Evolutionary conservation across 2,329 filamentous ascomycete species (phyloP), one percentile per base, ranked within the genome.

Genomic region (Pseudohalonectria lignicola): DNA sequence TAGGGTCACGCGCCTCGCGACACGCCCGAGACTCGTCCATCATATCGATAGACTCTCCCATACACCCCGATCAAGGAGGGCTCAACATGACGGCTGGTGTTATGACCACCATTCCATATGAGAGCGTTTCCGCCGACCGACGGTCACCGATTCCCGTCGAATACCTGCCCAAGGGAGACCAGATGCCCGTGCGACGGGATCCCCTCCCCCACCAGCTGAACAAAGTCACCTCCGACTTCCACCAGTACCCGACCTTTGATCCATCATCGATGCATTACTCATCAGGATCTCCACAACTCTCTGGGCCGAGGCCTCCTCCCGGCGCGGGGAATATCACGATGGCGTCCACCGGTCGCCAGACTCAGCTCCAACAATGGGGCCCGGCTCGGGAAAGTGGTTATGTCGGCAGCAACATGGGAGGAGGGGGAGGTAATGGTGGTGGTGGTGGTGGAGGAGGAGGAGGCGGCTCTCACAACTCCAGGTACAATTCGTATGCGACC

Each of bases 91-190:
- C 77, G 54, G 81, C 86, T 25, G 87, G 86, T 41, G 76, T 90
- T 41, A 86, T 94, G 53, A 86, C 86, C 25, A 82, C 85, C 20
- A 88, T 95, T 46, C 86, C 88, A 23, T 94, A 93, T 64, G 85
- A 94, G 49, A 77, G 67, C 50, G 68, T 81, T 21, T 56, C 71
- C 36, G 56, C 72, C 39, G 82, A 84, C 55, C 72, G 71, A 35
- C 77, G 76, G 53, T 81, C 79, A 18, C 82, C 86, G 5, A 72
- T 86, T 41, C 63, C 81, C 29, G 69, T 85, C 52, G 83, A 93
- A 33, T 84, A 83, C 53, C 65, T 86, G 31, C 79, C 82, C 36
- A 75, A 76, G 53, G 62, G 71, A 41, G 79, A 85, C 44, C 76
- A 82, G 53, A 59, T 69, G 48, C 67, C 75, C 17, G 60, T 67